A percentile compares a stretch with the other conserved stretches of the same genome.
Conservation (phyloP, 129 eudicot genomes). For the Artemisia tridentata region DNA sequence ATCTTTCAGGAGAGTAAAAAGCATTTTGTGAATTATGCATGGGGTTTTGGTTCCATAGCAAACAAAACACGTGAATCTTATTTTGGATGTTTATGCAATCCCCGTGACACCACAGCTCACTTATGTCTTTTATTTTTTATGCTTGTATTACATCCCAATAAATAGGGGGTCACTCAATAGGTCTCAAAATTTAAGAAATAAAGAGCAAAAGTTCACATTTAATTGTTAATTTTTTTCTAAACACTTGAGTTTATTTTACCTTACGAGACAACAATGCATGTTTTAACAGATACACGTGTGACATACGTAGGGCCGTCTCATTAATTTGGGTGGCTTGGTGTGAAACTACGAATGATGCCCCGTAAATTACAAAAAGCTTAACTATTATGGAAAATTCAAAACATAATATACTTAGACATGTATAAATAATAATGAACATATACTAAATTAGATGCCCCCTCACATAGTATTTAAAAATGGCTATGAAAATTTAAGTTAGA, state of each 20-base stretch:
- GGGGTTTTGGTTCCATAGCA: constrained; percentile 20
- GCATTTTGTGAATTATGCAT: background rate
- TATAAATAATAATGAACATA: too few relatives aligned
- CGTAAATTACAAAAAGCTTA: too few relatives aligned
- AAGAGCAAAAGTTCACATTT: background rate
- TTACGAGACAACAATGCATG: too few relatives aligned
- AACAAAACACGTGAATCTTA: constrained; percentile 35
- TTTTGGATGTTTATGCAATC: constrained; percentile 31
- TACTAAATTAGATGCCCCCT: too few relatives aligned
- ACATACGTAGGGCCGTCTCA: background rate
- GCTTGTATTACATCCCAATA: background rate
- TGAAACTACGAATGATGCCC: too few relatives aligned
- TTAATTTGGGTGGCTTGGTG: too few relatives aligned
- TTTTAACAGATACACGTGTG: background rate
- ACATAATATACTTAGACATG: too few relatives aligned
- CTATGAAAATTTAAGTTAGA: too few relatives aligned
- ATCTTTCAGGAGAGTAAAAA: background rate
- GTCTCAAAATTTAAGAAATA: background rate
- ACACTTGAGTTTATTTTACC: too few relatives aligned
- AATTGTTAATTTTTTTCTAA: background rate
- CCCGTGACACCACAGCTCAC: constrained; percentile 32
- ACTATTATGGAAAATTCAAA: too few relatives aligned
- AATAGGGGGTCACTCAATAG: background rate
- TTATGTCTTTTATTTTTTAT: background rate
- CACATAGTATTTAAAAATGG: too few relatives aligned